Conservation (phyloP, 352 stramenopile species). For the Chrysophaeum taylorii region DNA sequence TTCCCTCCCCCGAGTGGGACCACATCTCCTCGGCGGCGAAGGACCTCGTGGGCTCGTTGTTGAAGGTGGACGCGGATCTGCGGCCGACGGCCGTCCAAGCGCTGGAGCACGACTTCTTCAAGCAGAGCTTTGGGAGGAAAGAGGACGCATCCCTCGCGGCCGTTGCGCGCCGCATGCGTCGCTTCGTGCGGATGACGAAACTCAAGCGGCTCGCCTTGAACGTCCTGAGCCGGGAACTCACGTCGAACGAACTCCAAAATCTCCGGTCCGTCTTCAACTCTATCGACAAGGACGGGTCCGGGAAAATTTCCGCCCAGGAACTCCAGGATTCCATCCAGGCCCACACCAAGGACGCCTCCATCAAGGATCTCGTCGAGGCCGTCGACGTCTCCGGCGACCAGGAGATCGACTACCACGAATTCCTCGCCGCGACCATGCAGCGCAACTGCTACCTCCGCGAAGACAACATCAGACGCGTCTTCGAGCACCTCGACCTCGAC, state of each 20-base stretch:
- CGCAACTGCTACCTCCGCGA: slow-evolving; percentile 45
- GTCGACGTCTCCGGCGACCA: slow-evolving; percentile 44
- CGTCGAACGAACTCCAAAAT: not conserved
- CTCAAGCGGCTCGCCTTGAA: too few species aligned
- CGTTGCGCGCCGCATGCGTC: too few species aligned
- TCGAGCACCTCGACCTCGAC: slow-evolving; percentile 51
- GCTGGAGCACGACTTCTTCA: slow-evolving; percentile 49
- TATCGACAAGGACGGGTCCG: not conserved
- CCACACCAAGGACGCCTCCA: not conserved
- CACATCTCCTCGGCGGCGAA: slow-evolving; percentile 80
- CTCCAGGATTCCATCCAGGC: slow-evolving; percentile 36
- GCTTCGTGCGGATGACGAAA: too few species aligned
- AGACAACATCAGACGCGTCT: slow-evolving; percentile 54
- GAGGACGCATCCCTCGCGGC: too few species aligned
- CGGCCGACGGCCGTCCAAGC: slow-evolving; percentile 49
- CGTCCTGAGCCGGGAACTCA: not conserved
- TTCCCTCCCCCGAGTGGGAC: slow-evolving; percentile 81
- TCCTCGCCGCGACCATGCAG: slow-evolving; percentile 52
- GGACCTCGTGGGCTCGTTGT: slow-evolving; percentile 78
- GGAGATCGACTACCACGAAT: slow-evolving; percentile 52
- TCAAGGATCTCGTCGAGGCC: slow-evolving; percentile 33
- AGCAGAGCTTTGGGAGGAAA: too few species aligned
- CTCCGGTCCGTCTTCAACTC: not conserved
- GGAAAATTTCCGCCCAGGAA: not conserved
- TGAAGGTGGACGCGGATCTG: slow-evolving; percentile 70